Base-by-base conservation (phyloP, 805 yeast species). In the Saturnispora sanitii region DNA sequence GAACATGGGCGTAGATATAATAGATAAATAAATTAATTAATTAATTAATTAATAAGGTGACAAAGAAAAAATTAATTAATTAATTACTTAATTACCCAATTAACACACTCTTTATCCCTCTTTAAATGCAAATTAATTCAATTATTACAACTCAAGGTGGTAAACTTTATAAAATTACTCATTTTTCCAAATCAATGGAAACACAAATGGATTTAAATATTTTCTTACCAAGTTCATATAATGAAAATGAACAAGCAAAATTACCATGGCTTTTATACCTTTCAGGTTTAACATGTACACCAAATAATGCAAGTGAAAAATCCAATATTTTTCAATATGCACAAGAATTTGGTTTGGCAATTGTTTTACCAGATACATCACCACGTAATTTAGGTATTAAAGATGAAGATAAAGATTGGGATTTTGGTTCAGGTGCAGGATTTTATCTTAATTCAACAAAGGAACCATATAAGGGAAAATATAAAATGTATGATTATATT, bases 321-420 rank as follows among this genome's bases (percentile, higher is more conserved):
- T 95, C 96, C 1, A 84, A 79, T 51, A 73, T 88, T 67, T 90
- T 80, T 52, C 73, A 78, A 42, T 80, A 79, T 56, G 95, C 94
- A 6, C 75, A 79, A 49, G 71, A 82, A 54, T 76, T 77, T 54
- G 94, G 94, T 4, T 79, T 90, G 58, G 95, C 94, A 0, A 64
- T 90, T 15, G 86, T 90, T 1, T 88, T 82, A 60, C 97, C 98
- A 16, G 98, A 90, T 61, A 92, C 98, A 3, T 88, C 97, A 7
- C 97, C 98, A 41, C 75, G 97, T 49, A 95, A 94, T 13, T 77
- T 80, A 12, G 68, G 67, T 37, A 68, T 80, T 44, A 77, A 73
- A 25, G 94, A 94, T n/a, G 92, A 82, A 56, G 62, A 58, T 43
- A 62, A 60, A 2, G 60, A 75, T 15, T 92, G 82, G 77, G 96